Conservation (phyloP, 352 stramenopile genomes). For the Phytophthora melonis region DNA sequence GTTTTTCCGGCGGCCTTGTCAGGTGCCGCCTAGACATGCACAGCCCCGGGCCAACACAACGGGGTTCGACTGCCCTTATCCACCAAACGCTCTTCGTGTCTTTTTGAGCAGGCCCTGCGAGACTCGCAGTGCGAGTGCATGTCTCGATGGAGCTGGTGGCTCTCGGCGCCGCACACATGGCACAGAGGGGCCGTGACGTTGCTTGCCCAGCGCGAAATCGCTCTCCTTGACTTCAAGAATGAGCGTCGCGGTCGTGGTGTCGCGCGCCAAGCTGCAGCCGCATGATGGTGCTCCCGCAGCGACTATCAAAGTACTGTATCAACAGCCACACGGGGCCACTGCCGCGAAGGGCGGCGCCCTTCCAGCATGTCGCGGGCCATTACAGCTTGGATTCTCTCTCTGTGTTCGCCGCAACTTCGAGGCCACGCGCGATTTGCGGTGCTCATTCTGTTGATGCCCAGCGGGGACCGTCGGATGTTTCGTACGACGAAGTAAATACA, state of each 20-base stretch:
- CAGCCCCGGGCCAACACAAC: neutral
- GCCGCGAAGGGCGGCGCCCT: conserved; percentile 17
- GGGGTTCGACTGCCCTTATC: conserved; percentile 15
- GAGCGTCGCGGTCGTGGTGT: conserved; percentile 21
- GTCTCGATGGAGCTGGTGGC: neutral
- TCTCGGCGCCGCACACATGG: neutral
- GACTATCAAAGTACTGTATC: conserved; percentile 29
- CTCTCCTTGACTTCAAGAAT: conserved; percentile 38
- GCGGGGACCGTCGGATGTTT: conserved; percentile 24
- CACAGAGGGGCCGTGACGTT: neutral
- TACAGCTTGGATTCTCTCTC: conserved; percentile 10
- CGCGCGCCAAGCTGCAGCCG: conserved; percentile 3
- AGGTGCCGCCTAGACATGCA: conserved; percentile 20
- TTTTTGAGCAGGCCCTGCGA: conserved; percentile 27
- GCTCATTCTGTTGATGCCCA: conserved; percentile 11
- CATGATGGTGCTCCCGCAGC: conserved; percentile 13
- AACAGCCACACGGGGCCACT: conserved; percentile 10
- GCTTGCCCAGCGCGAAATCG: conserved; percentile 30
- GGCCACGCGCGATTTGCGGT: conserved; percentile 23
- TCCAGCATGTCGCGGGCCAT: conserved; percentile 24
- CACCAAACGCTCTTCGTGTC: conserved; percentile 23
- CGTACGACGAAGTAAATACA: neutral
- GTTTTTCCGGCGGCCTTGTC: conserved; percentile 22
- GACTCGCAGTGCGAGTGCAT: too few relatives aligned
- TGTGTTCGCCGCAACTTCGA: neutral